Conservation (phyloP, 441 rosid species). For the Macaranga tanarius region DNA sequence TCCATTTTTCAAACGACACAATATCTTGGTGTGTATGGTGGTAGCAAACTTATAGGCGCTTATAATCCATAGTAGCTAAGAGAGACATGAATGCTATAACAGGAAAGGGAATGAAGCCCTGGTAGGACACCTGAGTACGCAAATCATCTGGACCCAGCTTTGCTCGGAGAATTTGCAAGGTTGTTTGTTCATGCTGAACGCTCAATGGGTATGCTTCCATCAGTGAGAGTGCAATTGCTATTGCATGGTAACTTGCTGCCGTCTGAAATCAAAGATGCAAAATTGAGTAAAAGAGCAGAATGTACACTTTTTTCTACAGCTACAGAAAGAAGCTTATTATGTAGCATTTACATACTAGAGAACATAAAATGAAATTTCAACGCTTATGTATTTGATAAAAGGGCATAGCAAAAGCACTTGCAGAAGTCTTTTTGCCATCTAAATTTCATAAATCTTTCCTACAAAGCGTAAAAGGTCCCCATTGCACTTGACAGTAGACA, state of each 20-base stretch:
- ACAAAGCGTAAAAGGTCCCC: background rate
- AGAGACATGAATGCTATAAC: constrained; percentile 41
- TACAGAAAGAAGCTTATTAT: constrained; percentile 10
- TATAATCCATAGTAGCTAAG: background rate
- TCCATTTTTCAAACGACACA: background rate
- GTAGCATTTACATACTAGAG: background rate
- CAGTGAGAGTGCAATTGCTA: constrained; percentile 74
- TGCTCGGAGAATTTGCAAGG: constrained; percentile 56
- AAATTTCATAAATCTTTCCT: background rate
- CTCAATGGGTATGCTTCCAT: constrained; percentile 78
- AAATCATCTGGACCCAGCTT: constrained; percentile 69
- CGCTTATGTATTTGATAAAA: background rate
- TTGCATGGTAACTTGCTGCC: constrained; percentile 78
- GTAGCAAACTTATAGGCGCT: background rate
- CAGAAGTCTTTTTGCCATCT: background rate
- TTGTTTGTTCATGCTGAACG: constrained; percentile 73
- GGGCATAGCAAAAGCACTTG: background rate
- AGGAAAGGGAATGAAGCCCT: constrained; percentile 51
- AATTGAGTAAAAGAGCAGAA: constrained; percentile 16
- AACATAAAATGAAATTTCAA: background rate
- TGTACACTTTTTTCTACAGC: background rate
- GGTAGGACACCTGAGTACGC: constrained; percentile 56
- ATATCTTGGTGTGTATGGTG: background rate
- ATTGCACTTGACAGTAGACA: background rate
- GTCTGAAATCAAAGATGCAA: constrained; percentile 44